Base-by-base conservation (phyloP, 2,329 filamentous ascomycete species). In the Cladorrhinum sp. region DNA sequence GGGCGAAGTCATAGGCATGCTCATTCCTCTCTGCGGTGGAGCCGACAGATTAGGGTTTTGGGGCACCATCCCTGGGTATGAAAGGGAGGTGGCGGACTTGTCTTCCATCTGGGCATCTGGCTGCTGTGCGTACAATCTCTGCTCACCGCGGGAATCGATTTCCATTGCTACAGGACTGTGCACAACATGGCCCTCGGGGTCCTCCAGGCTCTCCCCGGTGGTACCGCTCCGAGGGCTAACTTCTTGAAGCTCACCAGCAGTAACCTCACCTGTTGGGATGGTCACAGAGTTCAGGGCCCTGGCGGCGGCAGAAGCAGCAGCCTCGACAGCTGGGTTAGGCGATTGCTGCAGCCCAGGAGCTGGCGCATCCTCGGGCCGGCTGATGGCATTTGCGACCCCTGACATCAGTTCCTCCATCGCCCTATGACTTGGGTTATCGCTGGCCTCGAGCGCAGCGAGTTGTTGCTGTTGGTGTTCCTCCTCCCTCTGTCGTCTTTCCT, bases 1-100 rank as follows among this genome's bases (percentile, higher is more conserved):
- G 52, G 87, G 86, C 27, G 76, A 75, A 20, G 80, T 75, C 75
- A 85, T 80, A 7, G 85, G 83, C 64, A 85, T 79, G 67, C 80
- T 87, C 77, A 85, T 81, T 25, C 79, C 81, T 50, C 85, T 70
- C 49, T 70, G 60, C 29, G 73, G 80, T 27, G 72, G 64, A 1
- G 78, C 78, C 41, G 76, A 69, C 68, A 83, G 76, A 58, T 73
- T 72, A 12, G 32, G 32, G 10, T 70, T 69, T 25, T 73, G 73
- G 2, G 77, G 72, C 50, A 81, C 77, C 20, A 83, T 71, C 2
- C 81, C 81, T 1, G 83, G 82, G 63, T 85, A 85, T 1, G 82
- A 83, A 57, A 85, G 68, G 1, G 82, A 84, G 16, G 77, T 74
- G n/a, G 77, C 76, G 1, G 75, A 70, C 59, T 81, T 81, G 58